Base-by-base conservation (phyloP, 2,329 filamentous ascomycete species). In the Ophiocordyceps robertsii region DNA sequence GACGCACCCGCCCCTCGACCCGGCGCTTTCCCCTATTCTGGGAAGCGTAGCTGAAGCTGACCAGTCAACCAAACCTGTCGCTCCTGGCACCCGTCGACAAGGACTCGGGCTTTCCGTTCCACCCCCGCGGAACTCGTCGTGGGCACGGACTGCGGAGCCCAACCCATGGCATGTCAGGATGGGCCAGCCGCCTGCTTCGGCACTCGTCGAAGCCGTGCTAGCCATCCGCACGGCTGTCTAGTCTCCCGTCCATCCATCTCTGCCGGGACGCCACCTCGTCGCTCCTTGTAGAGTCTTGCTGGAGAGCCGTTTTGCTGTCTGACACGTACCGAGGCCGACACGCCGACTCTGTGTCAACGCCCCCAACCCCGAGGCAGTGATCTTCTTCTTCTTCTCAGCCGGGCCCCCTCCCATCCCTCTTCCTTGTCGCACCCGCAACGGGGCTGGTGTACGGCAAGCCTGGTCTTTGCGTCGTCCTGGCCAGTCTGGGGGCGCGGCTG, bases 21-120 rank as follows among this genome's bases (percentile, higher is more conserved):
- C 29, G 30, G 36, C 30, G 41, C 41, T 29, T 38, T 32, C 27
- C 12, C 41, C 36, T 29, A 35, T 29, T 39, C 30, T 8, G 33
- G 33, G 17, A 41, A 37, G n/a, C 27, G 12, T 30, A n/a, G 40
- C 27, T 37, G 27, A 30, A 42, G 40, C 35, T 39, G 36, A 41
- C 33, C 33, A 14, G 16, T 37, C 40, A 29, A 27, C 3, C 19
- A 19, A n/a, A 19, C 24, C 9, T 27, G 24, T 27, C 9, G 24
- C 24, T 27, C 24, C 24, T 27, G 2, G 2, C 2, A 27, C 24
- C 24, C 24, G 24, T 27, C 2, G 24, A 27, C 24, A 27, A 9
- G 24, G 24, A 27, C 24, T 27, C 24, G 24, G 19, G 19, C 19
- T 27, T 27, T 6, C 19, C 19, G 19, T 19, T 19, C 19, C 19